phyloP scores from a whole-genome alignment of 176 grass and related monocot species.

The Saccharum spontaneum region DNA sequence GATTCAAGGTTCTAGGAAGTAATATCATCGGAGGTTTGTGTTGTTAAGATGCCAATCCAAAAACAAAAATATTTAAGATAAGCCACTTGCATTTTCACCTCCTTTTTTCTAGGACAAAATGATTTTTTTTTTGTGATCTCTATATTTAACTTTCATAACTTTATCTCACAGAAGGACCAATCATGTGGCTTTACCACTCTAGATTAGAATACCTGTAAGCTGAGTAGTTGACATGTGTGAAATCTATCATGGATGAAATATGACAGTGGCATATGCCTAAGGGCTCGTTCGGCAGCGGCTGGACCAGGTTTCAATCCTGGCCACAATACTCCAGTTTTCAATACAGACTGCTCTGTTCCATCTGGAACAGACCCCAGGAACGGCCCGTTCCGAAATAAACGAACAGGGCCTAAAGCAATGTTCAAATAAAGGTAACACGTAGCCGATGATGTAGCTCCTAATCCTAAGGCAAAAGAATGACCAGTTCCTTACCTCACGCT shows the following conservation, averaged over 20 bases:
- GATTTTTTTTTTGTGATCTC: too few species aligned
- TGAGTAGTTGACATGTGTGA: background rate
- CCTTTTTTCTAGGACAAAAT: background rate
- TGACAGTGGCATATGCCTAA: background rate
- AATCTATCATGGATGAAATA: conserved; percentile 5
- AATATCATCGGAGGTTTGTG: background rate
- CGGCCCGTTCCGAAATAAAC: too few species aligned
- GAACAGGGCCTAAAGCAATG: too few species aligned
- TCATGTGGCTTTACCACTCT: background rate
- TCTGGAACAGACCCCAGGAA: too few species aligned
- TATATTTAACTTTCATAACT: background rate
- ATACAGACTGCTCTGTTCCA: too few species aligned
- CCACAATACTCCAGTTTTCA: too few species aligned
- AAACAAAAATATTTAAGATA: background rate
- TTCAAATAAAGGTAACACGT: background rate
- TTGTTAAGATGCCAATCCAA: background rate
- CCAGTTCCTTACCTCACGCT: background rate
- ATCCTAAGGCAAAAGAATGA: background rate
- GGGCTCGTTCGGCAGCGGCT: too few species aligned
- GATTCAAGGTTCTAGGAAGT: background rate
- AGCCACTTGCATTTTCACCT: background rate
- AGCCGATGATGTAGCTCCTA: background rate
- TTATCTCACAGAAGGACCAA: background rate
- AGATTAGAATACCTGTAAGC: background rate
- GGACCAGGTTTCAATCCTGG: too few species aligned